Conservation (phyloP, 768 basidiomycete species). For the Calocera viscosa region DNA sequence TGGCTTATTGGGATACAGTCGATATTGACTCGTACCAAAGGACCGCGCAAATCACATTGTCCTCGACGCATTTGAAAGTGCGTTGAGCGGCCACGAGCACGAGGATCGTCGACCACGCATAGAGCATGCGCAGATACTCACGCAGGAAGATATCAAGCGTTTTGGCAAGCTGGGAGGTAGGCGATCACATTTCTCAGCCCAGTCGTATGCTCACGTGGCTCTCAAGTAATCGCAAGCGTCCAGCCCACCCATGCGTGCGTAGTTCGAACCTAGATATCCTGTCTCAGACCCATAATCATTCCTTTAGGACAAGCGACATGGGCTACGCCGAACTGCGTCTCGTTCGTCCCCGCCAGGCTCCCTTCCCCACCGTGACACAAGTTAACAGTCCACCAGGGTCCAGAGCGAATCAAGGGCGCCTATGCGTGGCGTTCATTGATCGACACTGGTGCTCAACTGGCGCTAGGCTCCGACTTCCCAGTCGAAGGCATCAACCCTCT, state of each 20-base stretch:
- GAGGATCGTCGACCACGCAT: constrained; percentile 49
- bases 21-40: no score
- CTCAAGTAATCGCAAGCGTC: constrained; percentile 72
- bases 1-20: no score
- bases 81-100: constrained; percentile 28
- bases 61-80: constrained; percentile 67
- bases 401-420: constrained; percentile 69
- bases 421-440: constrained; percentile 80
- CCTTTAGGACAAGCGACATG: constrained; percentile 74
- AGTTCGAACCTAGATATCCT: no score
- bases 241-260: constrained; percentile 85
- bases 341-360: constrained; percentile 33
- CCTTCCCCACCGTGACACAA: background rate
- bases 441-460: constrained; percentile 41
- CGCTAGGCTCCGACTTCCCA: constrained; percentile 89
- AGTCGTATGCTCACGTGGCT: background rate
- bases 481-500: constrained; percentile 85
- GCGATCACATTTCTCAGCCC: constrained; percentile 19
- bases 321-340: constrained; percentile 76
- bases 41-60: constrained; percentile 77
- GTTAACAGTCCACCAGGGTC: constrained; percentile 40
- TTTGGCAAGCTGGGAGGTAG: constrained; percentile 60
- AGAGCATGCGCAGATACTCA: constrained; percentile 89
- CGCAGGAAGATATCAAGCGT: constrained; percentile 51
- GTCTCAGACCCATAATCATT: no score